Evolutionary conservation across 352 stramenopile species (phyloP), one percentile per base, ranked within the genome.

Genomic region (Sclerospora graminicola): DNA sequence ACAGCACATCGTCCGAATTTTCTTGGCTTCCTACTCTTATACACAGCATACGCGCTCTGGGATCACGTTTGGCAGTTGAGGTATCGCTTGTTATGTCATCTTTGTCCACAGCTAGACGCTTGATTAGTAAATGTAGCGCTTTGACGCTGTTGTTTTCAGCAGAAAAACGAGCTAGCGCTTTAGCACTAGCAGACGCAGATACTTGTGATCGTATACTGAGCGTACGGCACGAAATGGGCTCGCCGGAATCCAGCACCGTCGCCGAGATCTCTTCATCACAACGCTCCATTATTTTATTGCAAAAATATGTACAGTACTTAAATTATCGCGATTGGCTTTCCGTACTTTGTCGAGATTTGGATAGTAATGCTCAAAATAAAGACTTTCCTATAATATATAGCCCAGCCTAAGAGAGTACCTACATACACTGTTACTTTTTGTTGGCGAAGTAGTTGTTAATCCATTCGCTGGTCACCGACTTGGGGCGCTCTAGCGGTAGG

Each of bases 401-500:
- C n/a, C n/a, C n/a, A n/a, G n/a, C n/a, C n/a, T n/a, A n/a, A n/a
- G n/a, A n/a, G n/a, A n/a, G n/a, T n/a, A n/a, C n/a, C n/a, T n/a
- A n/a, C n/a, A n/a, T n/a, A n/a, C n/a, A n/a, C n/a, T n/a, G n/a
- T 76, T 80, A 86, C 54, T 82, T 75, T 63, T 85, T 72, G 54
- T 79, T 87, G 54, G 84, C 84, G 47, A 96, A 96, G 80, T 98
- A 87, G 54, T 89, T 85, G 69, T 93, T 88, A 67, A 99, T 96
- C 93, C 95, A 99, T 59, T 98, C 95, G 48, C 89, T 96, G 41
- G 96, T 99, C 60, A 99, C 87, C 65, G 84, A 97, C 91, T 99
- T 99, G 48, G 96, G 95, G 54, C 96, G 89, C 71, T 99, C 95
- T 37, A 99, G 82, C 29, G 96, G 95, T 35, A 99, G 82, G 48